Evolutionary conservation across 495 filamentous ascomycete species (phyloP), one percentile per base, ranked within the genome.

Genomic region (Aspergillus sparsus): DNA sequence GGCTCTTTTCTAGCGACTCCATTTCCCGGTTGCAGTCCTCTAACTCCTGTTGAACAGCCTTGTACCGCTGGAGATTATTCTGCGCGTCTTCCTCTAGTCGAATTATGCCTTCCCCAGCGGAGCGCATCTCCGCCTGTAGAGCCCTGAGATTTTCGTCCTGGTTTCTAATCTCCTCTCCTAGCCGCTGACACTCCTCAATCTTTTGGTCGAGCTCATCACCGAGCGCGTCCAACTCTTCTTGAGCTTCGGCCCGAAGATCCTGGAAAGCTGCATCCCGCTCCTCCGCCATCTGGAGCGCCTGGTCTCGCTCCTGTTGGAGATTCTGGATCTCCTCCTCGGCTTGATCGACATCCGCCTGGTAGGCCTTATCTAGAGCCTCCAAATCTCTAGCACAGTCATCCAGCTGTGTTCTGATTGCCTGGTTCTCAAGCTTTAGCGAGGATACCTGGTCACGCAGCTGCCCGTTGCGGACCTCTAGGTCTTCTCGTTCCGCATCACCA

Each of bases 81-180:
- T 87, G 86, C 51, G 91, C 87, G 61, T 92, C 91, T 73, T 97
- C 93, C 68, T 97, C 94, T 0, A 98, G 80, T 51, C 88, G 78
- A 37, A 97, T 82, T 12, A 97, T 82, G 6, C 86, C 86, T 62
- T 97, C 93, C 62, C 88, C 92, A 65, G 96, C 87, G 54, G 88
- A 87, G 50, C 92, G 88, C 85, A 98, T 92, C 77, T 98, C 93
- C 42, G 86, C 85, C 62, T 97, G 92, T 34, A 98, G 70, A 6
- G 88, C 87, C 57, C 88, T 86, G 63, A 95, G 90, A 64, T 92
- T 91, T 59, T 98, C 93, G 18, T 79, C 74, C 35, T 78, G 78
- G 42, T 69, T 74, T 55, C 65, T 68, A 15, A 80, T 45, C 7
- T 85, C 86, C 49, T 86, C 82, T 60, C 89, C 84, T 57, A 85